Base-by-base conservation (phyloP, 441 rosid genomes). In the Bruguiera hainesii region DNA sequence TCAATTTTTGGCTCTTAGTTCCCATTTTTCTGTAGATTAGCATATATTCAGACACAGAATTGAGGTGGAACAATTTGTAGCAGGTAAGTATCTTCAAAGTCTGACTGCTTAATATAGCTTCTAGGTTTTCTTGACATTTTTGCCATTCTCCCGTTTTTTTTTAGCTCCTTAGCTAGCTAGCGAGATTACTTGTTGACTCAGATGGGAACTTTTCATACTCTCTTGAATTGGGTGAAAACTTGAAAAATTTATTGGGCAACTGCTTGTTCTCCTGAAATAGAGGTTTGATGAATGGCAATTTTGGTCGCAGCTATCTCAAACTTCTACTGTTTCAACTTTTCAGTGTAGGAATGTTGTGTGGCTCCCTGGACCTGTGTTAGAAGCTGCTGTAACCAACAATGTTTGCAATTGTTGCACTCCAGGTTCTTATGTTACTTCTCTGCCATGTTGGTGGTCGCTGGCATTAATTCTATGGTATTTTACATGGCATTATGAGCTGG, bases 341-440 rank as follows among this genome's bases (percentile, higher is more conserved):
- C 84, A 93, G 96, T 92, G 99, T 79, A 85, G 98, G 78, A 95
- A 85, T 80, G 98, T 84, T 67, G 80, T 92, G 48, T 92, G 98
- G 99, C 98, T 95, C 73, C 99, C 98, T 60, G 99, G 96, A 61
- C 87, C 97, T 64, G 73, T 89, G 72, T 63, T 86, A 64, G 98
- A 95, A 84, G 98, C 99, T 58, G 73, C 85, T 67, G 86, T 95
- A 70, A 95, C 96, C 26, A 63, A 89, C 64, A 82, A 83, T 64
- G 66, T 81, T 72, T 95, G 99, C 85, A 82, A 71, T 74, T 76
- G 81, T n/a, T 95, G 99, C 83, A 79, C 74, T 79, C 98, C 95
- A 79, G 97, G 98, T 91, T 78, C 69, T 61, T 56, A 30, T 35
- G 68, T 26, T 56, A 39, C 66, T 30, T 60, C 51, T 23, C 55